Conservation (phyloP, 1,139 yeast species). For the Saccharomyces hybrid region DNA sequence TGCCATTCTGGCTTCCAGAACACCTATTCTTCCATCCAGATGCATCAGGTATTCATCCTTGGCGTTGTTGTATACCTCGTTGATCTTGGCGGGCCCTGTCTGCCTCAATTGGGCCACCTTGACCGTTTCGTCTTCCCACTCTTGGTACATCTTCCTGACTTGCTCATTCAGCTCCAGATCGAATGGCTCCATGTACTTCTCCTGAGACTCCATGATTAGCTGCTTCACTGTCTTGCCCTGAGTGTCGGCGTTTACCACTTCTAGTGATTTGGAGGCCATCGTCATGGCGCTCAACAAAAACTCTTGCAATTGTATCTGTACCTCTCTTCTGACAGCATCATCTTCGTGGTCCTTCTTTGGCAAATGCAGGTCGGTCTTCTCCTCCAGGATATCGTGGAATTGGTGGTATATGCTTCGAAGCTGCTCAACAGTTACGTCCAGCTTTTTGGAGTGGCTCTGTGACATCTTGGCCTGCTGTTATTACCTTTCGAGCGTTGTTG, state of each 20-base stretch:
- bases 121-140: slow-evolving; percentile 52
- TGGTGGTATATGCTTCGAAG: slow-evolving; percentile 26
- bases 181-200: slow-evolving; percentile 49
- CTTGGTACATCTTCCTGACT: slow-evolving; percentile 45
- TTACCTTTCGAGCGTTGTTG: neutral
- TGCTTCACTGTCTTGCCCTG: slow-evolving; percentile 11
- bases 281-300: slow-evolving; percentile 47
- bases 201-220: slow-evolving; percentile 17
- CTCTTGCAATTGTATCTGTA: slow-evolving; percentile 39
- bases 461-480: neutral
- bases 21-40: slow-evolving; percentile 20
- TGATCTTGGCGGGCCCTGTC: slow-evolving; percentile 40
- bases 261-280: slow-evolving; percentile 41
- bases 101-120: slow-evolving; percentile 46
- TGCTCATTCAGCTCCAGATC: slow-evolving; percentile 50
- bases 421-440: slow-evolving; percentile 25
- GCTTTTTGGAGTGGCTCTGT: slow-evolving; percentile 5
- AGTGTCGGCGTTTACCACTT: slow-evolving; percentile 35
- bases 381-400: slow-evolving; percentile 22
- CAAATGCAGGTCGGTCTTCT: slow-evolving; percentile 16
- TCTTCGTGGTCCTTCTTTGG: slow-evolving; percentile 14
- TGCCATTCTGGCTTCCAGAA: slow-evolving; percentile 6
- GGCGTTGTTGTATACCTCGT: slow-evolving; percentile 25
- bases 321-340: slow-evolving; percentile 28
- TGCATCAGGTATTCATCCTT: slow-evolving; percentile 20